Evolutionary conservation across 2,329 filamentous ascomycete species (phyloP), one percentile per base, ranked within the genome.

Genomic region (Davidsoniella neocaledoniae): DNA sequence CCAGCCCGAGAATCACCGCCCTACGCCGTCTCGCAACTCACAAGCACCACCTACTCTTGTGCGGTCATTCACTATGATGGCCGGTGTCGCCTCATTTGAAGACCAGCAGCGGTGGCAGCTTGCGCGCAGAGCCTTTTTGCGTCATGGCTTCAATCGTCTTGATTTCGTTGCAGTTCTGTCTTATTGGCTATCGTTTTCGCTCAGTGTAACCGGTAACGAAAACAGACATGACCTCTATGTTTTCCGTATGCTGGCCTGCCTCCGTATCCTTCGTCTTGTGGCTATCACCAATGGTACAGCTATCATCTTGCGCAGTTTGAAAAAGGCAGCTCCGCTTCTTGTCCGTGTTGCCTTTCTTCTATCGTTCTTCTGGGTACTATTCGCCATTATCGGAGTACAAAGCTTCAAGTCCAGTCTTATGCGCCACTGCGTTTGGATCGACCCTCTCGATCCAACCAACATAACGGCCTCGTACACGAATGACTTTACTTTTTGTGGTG

Each of bases 331-430:
- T 0, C 91, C 93, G 2, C 70, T 94, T 36, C 76, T 98, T 21
- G 77, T 95, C 23, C 86, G 94, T 54, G 88, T 98, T 29, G 88
- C 86, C 1, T 95, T 98, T 61, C 70, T 98, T 19, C 87, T 98
- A 56, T 76, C 84, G 12, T 98, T 98, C 66, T 98, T 98, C 66
- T 98, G 91, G 91, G 74, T 98, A 40, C 68, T 96, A 9, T 98
- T 98, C 66, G 91, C 87, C 37, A 95, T 98, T 54, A 81, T 98
- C 52, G 93, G 91, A 5, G 83, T 98, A 19, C 93, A 98, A 62
- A 94, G 85, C 64, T 98, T 98, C 68, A 90, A 90, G 64, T 81
- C 83, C 7, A 90, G 84, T 62, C 65, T 90, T 21, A 77, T 76
- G 56, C 81, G 85, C 44, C 80, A 79, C 54, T 91, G 85, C 61